Conservation (phyloP, 306 rosid genomes). For the Dalbergia cochinchinensis region DNA sequence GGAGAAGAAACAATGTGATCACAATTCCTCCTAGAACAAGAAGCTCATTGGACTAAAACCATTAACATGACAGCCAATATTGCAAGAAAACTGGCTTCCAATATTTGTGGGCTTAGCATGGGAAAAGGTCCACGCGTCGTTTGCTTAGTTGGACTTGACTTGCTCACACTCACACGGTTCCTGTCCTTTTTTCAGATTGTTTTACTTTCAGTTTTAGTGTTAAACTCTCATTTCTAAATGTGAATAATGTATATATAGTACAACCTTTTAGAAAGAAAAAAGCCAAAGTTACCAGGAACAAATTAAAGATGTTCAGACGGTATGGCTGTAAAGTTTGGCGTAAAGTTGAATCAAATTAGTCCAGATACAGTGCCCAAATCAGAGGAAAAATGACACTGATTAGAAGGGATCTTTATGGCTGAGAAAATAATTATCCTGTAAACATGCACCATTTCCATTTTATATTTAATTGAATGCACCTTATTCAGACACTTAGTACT, state of each 20-base stretch:
- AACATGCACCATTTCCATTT: background rate
- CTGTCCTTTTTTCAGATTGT: too few relatives aligned
- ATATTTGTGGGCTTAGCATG: conserved; percentile 43
- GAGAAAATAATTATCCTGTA: background rate
- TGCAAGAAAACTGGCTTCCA: conserved; percentile 70
- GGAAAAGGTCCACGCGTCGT: conserved; percentile 76
- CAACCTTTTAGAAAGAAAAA: conserved; percentile 28
- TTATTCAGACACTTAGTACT: background rate
- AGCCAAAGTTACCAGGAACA: conserved; percentile 31
- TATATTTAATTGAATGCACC: conserved; percentile 1
- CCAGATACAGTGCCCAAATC: conserved; percentile 43
- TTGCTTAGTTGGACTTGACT: conserved; percentile 67
- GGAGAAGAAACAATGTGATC: conserved; percentile 36
- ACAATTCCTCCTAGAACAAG: conserved; percentile 23
- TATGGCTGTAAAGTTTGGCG: conserved; percentile 53
- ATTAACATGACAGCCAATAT: background rate
- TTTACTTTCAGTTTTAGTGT: background rate
- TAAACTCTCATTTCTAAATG: conserved; percentile 13
- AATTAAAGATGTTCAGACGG: conserved; percentile 29
- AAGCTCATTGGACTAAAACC: conserved; percentile 34
- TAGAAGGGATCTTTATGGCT: conserved; percentile 37
- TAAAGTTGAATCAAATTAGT: conserved; percentile 58
- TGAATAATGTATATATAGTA: background rate
- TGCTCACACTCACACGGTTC: conserved; percentile 45
- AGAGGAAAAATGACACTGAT: conserved; percentile 37